A percentile compares a stretch with the other conserved stretches of the same genome.
These are phyloP conservation scores for Saccharomycopsis sp. DNA, from an alignment of 805 yeast genomes.

Conservation along the genomic window DNA sequence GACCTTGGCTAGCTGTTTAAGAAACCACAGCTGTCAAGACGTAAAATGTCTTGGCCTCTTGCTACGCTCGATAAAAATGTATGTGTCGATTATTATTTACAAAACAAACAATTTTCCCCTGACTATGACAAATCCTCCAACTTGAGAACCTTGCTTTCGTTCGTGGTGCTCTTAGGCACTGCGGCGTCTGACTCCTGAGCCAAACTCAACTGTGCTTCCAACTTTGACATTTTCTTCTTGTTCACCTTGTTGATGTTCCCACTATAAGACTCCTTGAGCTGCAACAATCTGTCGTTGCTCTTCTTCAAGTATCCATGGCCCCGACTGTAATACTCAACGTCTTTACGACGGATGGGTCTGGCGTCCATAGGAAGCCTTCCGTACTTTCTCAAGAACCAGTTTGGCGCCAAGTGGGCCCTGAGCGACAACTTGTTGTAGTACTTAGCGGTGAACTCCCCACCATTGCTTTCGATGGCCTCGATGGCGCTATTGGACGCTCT, in stretches of 20 bases:
- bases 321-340: slow-evolving; percentile 68
- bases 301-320: slow-evolving; percentile 64
- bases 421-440: slow-evolving; percentile 62
- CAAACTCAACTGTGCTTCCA: slow-evolving; percentile 12
- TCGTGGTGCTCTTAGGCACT: slow-evolving; percentile 1
- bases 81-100: too few relatives aligned
- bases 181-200: slow-evolving; percentile 5
- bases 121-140: slow-evolving; percentile 9
- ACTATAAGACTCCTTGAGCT: not conserved
- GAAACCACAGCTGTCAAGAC: too few relatives aligned
- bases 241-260: not conserved
- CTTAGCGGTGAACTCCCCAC: slow-evolving; percentile 65
- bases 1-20: too few relatives aligned
- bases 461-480: slow-evolving; percentile 56
- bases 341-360: slow-evolving; percentile 76
- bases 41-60: too few relatives aligned
- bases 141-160: slow-evolving; percentile 11
- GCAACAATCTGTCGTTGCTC: slow-evolving; percentile 23
- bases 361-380: slow-evolving; percentile 81
- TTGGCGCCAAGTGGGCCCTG: slow-evolving; percentile 70
- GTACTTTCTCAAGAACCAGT: slow-evolving; percentile 53
- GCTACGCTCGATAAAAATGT: too few relatives aligned
- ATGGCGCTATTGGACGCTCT: slow-evolving; percentile 73
- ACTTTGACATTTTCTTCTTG: slow-evolving; percentile 8
- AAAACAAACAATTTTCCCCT: too few relatives aligned